Base-by-base conservation (phyloP, 352 stramenopile genomes). In the Globisporangium parvum region DNA sequence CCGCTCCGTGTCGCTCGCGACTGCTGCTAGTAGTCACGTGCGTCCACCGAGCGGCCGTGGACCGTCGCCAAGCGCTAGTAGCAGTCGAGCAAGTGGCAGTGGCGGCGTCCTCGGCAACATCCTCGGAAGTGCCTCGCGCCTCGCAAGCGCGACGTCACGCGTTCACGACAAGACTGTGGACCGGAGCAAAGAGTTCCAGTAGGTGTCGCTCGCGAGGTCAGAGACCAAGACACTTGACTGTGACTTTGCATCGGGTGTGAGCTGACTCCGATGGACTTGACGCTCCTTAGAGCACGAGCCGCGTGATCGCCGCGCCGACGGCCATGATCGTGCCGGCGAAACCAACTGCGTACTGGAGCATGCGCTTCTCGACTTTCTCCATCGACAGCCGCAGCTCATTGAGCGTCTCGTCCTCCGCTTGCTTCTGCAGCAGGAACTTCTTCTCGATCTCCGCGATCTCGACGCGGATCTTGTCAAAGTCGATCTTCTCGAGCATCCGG, bases 301-400 rank as follows among this genome's bases (percentile, higher is more conserved):
- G 80, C 62, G 80, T 70, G 57, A 93, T 70, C 41, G 80, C 80
- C 10, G 83, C 80, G 24, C 83, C 83, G 39, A 93, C 83, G 21
- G 83, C 83, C 80, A 93, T 91, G 56, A 95, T 92, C 39, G 85
- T 93, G 66, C 85, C 80, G 3, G 82, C 81, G 60, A 95, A 95
- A 70, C 83, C 85, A 10, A 93, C 80, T 0, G 77, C 82, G 60
- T 95, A 95, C 64, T 95, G 84, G 10, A 95, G 73, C 70, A 95
- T 93, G 37, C 85, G 80, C 66, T 93, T 95, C 69, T 95, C 83
- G 15, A 93, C 83, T 50, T 87, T 91, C 62, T 95, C 85, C 80
- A 93, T 95, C 26, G 85, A 91, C 46, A 95, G 62, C 33, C 85
- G 80, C 55, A 95, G 61, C 49, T 92, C 82, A 57, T 92, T 93